phyloP scores from a whole-genome alignment of 768 basidiomycete species.

The Boletus rufocinnamomeus region DNA sequence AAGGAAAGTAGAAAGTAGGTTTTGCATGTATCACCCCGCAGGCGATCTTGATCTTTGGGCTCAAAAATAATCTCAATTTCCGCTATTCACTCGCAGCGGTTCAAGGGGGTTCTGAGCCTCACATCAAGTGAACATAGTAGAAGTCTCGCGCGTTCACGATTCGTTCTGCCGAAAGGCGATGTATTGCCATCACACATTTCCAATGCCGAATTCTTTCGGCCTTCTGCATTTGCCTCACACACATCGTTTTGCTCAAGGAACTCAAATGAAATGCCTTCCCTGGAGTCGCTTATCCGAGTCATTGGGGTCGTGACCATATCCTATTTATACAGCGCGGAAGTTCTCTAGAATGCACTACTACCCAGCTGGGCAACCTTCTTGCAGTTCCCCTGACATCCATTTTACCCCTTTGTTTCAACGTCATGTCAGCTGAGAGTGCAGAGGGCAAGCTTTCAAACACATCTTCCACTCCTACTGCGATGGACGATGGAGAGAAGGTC shows the following conservation, averaged over 20 bases:
- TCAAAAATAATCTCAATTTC: not conserved
- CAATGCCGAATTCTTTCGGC: not conserved
- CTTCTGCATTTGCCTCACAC: not conserved
- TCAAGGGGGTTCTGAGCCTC: not conserved
- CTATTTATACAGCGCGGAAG: conserved; percentile 17
- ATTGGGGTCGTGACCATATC: conserved; percentile 1
- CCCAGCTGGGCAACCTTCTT: not conserved
- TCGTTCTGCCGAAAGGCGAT: not conserved
- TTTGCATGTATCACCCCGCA: not conserved
- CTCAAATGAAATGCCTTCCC: conserved; percentile 1
- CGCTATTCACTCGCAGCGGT: not conserved
- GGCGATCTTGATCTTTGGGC: not conserved
- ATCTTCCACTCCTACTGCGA: not conserved
- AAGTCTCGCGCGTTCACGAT: not conserved
- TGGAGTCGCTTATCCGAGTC: not conserved
- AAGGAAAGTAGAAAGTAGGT: not conserved
- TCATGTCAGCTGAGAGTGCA: conserved; percentile 15
- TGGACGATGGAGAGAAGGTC: conserved; percentile 5
- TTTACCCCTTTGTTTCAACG: not conserved
- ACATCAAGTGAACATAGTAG: not conserved
- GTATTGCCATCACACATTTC: not conserved
- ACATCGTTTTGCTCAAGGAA: not conserved
- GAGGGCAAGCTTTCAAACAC: conserved; percentile 1
- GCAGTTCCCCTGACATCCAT: not conserved
- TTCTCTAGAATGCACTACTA: not conserved